phyloP scores from a whole-genome alignment of 169 alveolate genomes.

The Plasmodium gallinaceum region DNA sequence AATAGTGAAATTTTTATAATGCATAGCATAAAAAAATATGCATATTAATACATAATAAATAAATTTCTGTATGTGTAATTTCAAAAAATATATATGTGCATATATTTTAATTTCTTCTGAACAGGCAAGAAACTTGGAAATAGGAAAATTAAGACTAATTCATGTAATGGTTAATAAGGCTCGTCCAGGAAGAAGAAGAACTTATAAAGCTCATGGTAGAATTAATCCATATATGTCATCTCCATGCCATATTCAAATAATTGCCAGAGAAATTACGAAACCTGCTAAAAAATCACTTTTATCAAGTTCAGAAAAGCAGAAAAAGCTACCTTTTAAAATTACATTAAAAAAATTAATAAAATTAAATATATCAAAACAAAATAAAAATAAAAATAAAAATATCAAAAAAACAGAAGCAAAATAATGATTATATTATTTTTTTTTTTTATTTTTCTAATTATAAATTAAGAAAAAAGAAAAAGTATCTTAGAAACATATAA shows the following conservation, averaged over 20 bases:
- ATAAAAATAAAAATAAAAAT: conserved; percentile 16
- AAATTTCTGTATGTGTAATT: conserved; percentile 2
- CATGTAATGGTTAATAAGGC: conserved; percentile 97
- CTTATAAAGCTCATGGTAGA: conserved; percentile 99
- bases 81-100: background rate
- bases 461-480: background rate
- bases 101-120: background rate
- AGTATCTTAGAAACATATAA: background rate
- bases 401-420: conserved; percentile 12
- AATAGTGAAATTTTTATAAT: conserved; percentile 3
- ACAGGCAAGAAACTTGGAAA: conserved; percentile 94
- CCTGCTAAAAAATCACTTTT: conserved; percentile 71
- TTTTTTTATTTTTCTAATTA: conserved; percentile 27
- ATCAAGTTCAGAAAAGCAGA: conserved; percentile 52
- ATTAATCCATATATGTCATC: conserved; percentile 94
- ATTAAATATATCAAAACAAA: conserved; percentile 43
- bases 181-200: conserved; percentile 97
- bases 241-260: conserved; percentile 93
- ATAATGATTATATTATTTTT: conserved; percentile 7
- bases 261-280: conserved; percentile 89
- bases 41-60: background rate
- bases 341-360: conserved; percentile 71
- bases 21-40: background rate
- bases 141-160: conserved; percentile 91
- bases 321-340: conserved; percentile 40